phyloP scores from a whole-genome alignment of 2,329 filamentous ascomycete genomes.

The Colletotrichum limetticola region DNA sequence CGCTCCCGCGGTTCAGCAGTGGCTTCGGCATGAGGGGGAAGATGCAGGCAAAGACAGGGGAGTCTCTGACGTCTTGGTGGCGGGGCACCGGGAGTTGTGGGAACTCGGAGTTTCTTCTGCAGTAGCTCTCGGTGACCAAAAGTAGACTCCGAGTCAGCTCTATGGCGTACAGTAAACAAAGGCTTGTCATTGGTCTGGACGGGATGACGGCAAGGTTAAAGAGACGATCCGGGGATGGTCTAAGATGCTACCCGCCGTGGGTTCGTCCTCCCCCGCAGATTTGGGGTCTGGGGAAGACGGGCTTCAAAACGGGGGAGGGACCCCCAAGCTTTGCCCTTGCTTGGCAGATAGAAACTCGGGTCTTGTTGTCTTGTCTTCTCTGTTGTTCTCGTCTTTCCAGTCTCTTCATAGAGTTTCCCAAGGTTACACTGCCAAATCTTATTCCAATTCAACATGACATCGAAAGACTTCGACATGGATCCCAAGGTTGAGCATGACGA shows the following conservation, averaged over 20 bases:
- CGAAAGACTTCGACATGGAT: conserved; percentile 29
- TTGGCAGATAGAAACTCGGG: conserved; percentile 5
- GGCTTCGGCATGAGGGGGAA: conserved; percentile 1
- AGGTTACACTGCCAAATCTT: background rate
- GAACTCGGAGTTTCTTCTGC: background rate
- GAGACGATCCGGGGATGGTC: conserved; percentile 4
- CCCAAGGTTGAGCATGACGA: conserved; percentile 37
- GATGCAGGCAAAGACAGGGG: background rate
- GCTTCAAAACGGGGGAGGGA: conserved; percentile 28
- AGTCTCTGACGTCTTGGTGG: conserved; percentile 22
- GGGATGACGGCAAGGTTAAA: conserved; percentile 17
- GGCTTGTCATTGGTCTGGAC: conserved; percentile 18
- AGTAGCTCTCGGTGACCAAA: conserved; percentile 11
- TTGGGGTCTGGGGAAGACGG: conserved; percentile 24
- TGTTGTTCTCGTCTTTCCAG: background rate
- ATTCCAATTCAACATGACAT: background rate
- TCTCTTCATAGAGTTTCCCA: background rate
- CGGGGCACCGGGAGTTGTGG: background rate
- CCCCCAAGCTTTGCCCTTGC: conserved; percentile 17
- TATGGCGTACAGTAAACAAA: background rate
- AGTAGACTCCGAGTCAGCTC: conserved; percentile 17
- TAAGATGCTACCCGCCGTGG: background rate
- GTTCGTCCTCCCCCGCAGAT: conserved; percentile 15
- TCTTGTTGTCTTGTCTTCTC: conserved; percentile 15
- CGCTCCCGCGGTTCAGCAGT: no score